Evolutionary conservation across 352 stramenopile species (phyloP).

Genomic region (Globisporangium abappressorium): DNA sequence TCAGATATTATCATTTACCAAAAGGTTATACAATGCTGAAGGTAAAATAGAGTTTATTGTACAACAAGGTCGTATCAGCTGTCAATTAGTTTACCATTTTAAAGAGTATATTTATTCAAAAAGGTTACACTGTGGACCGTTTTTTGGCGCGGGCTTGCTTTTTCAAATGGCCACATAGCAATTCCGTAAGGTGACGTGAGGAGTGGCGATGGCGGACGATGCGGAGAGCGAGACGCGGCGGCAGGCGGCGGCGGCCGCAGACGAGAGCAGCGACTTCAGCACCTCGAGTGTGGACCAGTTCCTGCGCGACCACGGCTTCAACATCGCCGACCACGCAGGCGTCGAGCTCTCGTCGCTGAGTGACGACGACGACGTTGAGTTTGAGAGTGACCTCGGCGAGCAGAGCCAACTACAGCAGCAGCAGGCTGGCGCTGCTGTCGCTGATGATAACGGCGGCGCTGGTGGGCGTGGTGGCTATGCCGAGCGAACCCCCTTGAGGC

Average conservation of each 20-base stretch:
- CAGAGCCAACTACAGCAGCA: slow-evolving; percentile 12
- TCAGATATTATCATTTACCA: not conserved
- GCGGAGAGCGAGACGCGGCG: not conserved
- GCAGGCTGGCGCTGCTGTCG: not conserved
- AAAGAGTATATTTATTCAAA: slow-evolving; percentile 1
- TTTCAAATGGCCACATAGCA: slow-evolving; percentile 15
- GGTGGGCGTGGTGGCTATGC: not conserved
- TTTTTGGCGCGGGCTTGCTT: not conserved
- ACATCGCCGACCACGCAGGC: slow-evolving; percentile 28
- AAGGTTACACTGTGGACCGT: not conserved
- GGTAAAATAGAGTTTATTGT: too few species aligned
- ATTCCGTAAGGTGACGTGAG: not conserved
- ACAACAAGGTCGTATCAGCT: not conserved
- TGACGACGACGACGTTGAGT: slow-evolving; percentile 29
- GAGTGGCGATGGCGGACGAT: slow-evolving; percentile 27
- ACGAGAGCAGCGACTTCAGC: slow-evolving; percentile 38
- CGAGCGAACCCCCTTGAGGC: not conserved
- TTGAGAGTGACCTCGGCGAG: slow-evolving; percentile 10
- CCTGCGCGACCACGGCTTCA: slow-evolving; percentile 74
- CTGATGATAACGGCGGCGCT: too few species aligned
- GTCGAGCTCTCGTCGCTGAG: slow-evolving; percentile 36
- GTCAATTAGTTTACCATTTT: not conserved
- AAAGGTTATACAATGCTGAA: not conserved
- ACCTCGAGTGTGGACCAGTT: slow-evolving; percentile 79
- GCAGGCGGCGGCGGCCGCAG: slow-evolving; percentile 6